Conservation (phyloP, 129 eudicot species). For the Artemisia tridentata region DNA sequence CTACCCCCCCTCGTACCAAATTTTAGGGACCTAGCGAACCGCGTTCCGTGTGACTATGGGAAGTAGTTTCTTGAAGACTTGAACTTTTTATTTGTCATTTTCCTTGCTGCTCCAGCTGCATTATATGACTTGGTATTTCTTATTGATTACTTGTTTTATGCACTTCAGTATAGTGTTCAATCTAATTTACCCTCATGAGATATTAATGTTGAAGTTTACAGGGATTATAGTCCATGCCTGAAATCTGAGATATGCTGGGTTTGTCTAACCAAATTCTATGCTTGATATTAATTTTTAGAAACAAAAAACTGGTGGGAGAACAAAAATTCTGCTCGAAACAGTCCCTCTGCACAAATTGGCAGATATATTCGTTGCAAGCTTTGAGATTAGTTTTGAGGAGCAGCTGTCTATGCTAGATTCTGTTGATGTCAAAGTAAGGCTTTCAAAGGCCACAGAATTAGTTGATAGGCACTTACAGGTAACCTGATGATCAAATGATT, state of each 20-base stretch:
- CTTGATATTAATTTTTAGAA: constrained; percentile 44
- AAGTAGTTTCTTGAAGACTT: too few relatives aligned
- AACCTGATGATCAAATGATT: constrained; percentile 25
- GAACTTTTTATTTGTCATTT: too few relatives aligned
- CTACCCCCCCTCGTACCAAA: too few relatives aligned
- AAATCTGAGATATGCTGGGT: neutral
- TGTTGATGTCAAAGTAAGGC: constrained; percentile 89
- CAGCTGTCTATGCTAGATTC: constrained; percentile 93
- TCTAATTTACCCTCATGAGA: constrained; percentile 1
- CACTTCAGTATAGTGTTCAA: neutral
- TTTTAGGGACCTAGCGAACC: too few relatives aligned
- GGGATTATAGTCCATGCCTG: neutral
- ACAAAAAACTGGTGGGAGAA: constrained; percentile 94
- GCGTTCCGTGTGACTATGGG: too few relatives aligned
- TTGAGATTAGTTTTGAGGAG: constrained; percentile 98
- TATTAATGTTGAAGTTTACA: constrained; percentile 12
- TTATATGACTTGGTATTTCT: neutral
- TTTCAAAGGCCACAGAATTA: constrained; percentile 89
- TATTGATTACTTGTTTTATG: constrained; percentile 7
- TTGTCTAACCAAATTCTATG: constrained; percentile 12
- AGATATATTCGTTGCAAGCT: constrained; percentile 97
- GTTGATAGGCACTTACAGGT: constrained; percentile 98
- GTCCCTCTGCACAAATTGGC: constrained; percentile 95
- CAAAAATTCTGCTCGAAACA: constrained; percentile 91
- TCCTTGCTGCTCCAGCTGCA: too few relatives aligned